Conservation (phyloP, 805 yeast species). For the Metahyphopichia silvanorum region DNA sequence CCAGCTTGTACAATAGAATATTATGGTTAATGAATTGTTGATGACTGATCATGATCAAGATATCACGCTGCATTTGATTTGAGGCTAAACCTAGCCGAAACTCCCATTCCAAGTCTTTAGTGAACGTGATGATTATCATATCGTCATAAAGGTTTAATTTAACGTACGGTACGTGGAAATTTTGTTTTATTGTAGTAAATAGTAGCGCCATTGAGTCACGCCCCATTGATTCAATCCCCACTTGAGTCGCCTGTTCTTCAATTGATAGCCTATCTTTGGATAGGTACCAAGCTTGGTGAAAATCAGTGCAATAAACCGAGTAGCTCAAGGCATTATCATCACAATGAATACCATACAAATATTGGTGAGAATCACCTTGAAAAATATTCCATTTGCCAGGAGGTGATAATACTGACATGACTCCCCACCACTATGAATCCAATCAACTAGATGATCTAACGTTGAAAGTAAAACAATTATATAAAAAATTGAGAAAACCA, state of each 20-base stretch:
- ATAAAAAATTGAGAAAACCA: slow-evolving; percentile 10
- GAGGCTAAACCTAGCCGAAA: neutral
- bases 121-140: too few species aligned
- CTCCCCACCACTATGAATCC: too few species aligned
- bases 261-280: neutral
- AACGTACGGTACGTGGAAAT: too few species aligned
- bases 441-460: too few species aligned
- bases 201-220: too few species aligned
- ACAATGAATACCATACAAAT: neutral
- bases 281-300: neutral
- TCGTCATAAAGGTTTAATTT: too few species aligned
- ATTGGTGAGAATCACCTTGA: neutral
- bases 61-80: neutral
- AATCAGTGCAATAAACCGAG: neutral
- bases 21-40: slow-evolving; percentile 20
- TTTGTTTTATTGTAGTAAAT: too few species aligned
- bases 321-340: neutral
- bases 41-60: slow-evolving; percentile 13
- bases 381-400: too few species aligned
- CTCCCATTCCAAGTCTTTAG: neutral
- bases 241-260: neutral
- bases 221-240: neutral
- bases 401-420: too few species aligned
- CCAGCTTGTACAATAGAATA: slow-evolving; percentile 14
- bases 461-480: too few species aligned